phyloP scores from a whole-genome alignment of 371 early-diverging fungal genomes.

The Parasitella parasitica region DNA sequence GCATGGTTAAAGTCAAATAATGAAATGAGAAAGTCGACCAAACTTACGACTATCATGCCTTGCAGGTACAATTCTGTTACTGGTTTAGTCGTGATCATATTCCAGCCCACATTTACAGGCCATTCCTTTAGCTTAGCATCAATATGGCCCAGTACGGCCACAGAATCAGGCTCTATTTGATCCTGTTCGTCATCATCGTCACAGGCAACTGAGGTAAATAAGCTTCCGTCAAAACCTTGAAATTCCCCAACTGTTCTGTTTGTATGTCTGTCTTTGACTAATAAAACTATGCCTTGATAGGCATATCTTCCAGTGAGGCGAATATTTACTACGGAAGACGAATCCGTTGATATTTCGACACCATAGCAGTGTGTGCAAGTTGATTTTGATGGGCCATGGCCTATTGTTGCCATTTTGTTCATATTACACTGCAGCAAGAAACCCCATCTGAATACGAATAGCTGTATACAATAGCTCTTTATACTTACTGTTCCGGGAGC shows the following conservation, averaged over 20 bases:
- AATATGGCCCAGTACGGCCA: conserved; percentile 41
- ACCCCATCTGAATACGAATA: background rate
- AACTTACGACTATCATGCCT: conserved; percentile 51
- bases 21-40: background rate
- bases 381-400: conserved; percentile 49
- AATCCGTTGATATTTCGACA: conserved; percentile 17
- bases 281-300: conserved; percentile 43
- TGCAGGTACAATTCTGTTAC: conserved; percentile 25
- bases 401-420: conserved; percentile 39
- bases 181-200: conserved; percentile 40
- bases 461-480: too few species aligned
- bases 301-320: conserved; percentile 25
- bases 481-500: conserved; percentile 51
- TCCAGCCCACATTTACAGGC: conserved; percentile 44
- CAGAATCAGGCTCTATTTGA: conserved; percentile 17
- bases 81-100: conserved; percentile 14
- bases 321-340: conserved; percentile 22
- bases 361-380: conserved; percentile 41
- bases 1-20: background rate
- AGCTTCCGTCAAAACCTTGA: conserved; percentile 27
- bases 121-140: conserved; percentile 38
- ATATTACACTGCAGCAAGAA: conserved; percentile 33
- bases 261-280: conserved; percentile 34
- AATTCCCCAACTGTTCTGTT: conserved; percentile 45
- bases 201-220: conserved; percentile 43